Evolutionary conservation across 805 yeast species (phyloP).

Genomic region (Torulaspora maleeae): DNA sequence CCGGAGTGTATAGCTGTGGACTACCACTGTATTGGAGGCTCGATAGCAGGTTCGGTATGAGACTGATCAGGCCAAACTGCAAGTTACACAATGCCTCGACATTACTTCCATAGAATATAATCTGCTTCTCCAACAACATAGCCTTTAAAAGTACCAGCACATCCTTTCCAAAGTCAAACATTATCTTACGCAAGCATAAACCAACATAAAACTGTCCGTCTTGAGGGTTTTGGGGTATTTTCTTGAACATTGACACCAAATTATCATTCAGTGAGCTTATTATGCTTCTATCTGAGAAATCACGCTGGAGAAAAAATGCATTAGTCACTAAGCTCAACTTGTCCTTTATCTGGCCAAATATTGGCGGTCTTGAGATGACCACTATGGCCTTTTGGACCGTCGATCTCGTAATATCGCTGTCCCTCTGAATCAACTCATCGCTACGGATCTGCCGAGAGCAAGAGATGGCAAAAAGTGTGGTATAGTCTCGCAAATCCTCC

Average conservation of each 20-base stretch:
- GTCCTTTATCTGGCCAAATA: constrained; percentile 83
- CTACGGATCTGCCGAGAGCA: constrained; percentile 82
- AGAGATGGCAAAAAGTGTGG: constrained; percentile 89
- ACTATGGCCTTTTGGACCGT: constrained; percentile 90
- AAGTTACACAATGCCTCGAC: constrained; percentile 75
- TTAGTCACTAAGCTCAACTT: constrained; percentile 85
- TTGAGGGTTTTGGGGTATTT: constrained; percentile 30
- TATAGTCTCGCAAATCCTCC: constrained; percentile 38
- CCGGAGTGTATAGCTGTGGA: constrained; percentile 57
- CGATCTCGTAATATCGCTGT: constrained; percentile 71
- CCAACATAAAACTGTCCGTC: constrained; percentile 70
- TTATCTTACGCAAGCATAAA: constrained; percentile 60
- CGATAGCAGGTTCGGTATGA: constrained; percentile 75
- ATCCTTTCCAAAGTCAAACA: constrained; percentile 54
- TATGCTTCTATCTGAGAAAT: constrained; percentile 65
- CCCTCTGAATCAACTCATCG: constrained; percentile 50
- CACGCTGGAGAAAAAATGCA: constrained; percentile 75
- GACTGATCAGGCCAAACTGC: constrained; percentile 77
- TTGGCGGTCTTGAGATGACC: constrained; percentile 78
- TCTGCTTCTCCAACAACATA: constrained; percentile 64
- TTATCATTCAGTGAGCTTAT: constrained; percentile 68
- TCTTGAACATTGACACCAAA: constrained; percentile 43
- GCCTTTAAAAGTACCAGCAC: constrained; percentile 70
- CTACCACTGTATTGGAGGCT: constrained; percentile 75
- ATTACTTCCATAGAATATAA: constrained; percentile 73